Conservation (phyloP, 495 filamentous ascomycete genomes). For the Trypethelium eluteriae region DNA sequence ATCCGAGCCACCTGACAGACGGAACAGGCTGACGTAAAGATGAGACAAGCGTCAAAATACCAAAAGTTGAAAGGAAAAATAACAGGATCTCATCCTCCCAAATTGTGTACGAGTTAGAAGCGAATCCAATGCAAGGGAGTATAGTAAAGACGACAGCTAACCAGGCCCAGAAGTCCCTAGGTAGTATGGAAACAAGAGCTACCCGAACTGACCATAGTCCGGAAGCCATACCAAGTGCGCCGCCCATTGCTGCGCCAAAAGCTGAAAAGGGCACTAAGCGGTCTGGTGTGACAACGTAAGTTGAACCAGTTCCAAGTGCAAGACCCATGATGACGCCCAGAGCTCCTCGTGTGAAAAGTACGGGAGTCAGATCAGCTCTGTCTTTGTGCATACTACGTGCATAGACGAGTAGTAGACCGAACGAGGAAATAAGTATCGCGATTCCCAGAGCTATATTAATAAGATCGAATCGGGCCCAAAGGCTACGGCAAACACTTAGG, state of each 20-base stretch:
- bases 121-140: conserved; percentile 80
- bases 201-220: conserved; percentile 46
- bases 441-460: conserved; percentile 77
- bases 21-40: conserved; percentile 60
- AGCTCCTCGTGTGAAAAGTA: conserved; percentile 36
- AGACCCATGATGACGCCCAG: conserved; percentile 31
- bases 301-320: conserved; percentile 25
- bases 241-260: conserved; percentile 52
- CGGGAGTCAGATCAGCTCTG: conserved; percentile 45
- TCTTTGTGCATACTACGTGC: conserved; percentile 52
- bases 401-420: conserved; percentile 62
- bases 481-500: conserved; percentile 66
- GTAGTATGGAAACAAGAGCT: conserved; percentile 53
- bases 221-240: conserved; percentile 53
- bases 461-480: conserved; percentile 90
- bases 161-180: conserved; percentile 79
- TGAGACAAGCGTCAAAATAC: conserved; percentile 58
- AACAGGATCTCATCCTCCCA: conserved; percentile 97
- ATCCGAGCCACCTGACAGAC: conserved; percentile 60
- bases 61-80: conserved; percentile 86
- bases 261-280: conserved; percentile 31
- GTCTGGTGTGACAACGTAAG: not conserved
- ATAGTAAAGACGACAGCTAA: conserved; percentile 71
- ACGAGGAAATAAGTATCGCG: conserved; percentile 55
- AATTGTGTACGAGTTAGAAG: conserved; percentile 95